Percentiles rank a stretch among this genome's conserved stretches.
phyloP scores from a whole-genome alignment of 129 eudicot species.

The Glebionis coronaria region DNA sequence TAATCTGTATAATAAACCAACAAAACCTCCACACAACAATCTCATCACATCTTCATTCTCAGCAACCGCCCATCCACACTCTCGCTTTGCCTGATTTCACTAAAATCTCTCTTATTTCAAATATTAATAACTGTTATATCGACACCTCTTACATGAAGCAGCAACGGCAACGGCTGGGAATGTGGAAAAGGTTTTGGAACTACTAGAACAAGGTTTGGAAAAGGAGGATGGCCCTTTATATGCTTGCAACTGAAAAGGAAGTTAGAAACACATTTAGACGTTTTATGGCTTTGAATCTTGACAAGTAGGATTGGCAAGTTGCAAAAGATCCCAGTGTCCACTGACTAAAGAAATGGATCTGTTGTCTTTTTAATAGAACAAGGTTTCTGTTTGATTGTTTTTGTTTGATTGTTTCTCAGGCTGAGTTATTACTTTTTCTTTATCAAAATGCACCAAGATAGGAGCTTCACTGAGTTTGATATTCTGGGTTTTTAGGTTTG shows the following conservation, averaged over 20 bases:
- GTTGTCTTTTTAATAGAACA: too few species aligned
- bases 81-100: too few species aligned
- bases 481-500: too few species aligned
- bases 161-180: constrained; percentile 61
- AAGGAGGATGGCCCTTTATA: constrained; percentile 84
- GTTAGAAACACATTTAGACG: constrained; percentile 88
- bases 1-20: too few species aligned
- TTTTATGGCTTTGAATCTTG: constrained; percentile 87
- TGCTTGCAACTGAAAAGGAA: constrained; percentile 87
- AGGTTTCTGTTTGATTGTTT: too few species aligned
- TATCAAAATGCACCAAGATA: constrained; percentile 4
- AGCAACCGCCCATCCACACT: too few species aligned
- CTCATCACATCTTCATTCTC: too few species aligned
- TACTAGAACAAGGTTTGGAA: constrained; percentile 74
- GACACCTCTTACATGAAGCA: constrained; percentile 88
- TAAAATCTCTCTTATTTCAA: too few species aligned
- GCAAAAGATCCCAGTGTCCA: constrained; percentile 94
- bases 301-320: constrained; percentile 96
- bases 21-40: too few species aligned
- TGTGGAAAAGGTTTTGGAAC: constrained; percentile 57
- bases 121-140: constrained; percentile 21
- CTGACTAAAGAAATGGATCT: constrained; percentile 89
- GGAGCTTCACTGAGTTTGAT: too few species aligned
- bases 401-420: constrained; percentile 55
- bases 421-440: constrained; percentile 40